Conservation (phyloP, 2,329 filamentous ascomycete species). For the Fusarium sp. region DNA sequence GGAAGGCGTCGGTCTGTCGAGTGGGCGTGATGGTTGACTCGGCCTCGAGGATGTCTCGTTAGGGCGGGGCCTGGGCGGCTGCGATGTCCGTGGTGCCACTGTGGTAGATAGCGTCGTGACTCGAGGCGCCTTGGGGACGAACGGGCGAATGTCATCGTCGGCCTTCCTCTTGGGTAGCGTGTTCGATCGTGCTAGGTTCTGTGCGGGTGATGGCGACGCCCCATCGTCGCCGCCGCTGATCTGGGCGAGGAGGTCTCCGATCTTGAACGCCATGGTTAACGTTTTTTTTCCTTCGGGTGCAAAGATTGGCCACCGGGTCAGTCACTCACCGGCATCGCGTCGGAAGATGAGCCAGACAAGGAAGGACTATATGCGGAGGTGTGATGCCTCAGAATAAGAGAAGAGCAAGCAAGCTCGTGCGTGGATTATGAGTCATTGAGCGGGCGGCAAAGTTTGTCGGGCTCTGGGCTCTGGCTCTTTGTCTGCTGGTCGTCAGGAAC, state of each 20-base stretch:
- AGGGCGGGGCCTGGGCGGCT: constrained; percentile 26
- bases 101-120: constrained; percentile 37
- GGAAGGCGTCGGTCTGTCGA: constrained; percentile 39
- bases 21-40: constrained; percentile 36
- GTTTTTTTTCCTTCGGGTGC: constrained; percentile 24
- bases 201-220: constrained; percentile 49
- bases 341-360: constrained; percentile 19
- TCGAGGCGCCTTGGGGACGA: constrained; percentile 56
- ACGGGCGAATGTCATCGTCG: constrained; percentile 58
- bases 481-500: constrained; percentile 36
- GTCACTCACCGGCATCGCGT: constrained; percentile 47
- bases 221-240: constrained; percentile 66
- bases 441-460: constrained; percentile 24
- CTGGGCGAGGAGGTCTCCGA: constrained; percentile 59
- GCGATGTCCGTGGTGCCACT: constrained; percentile 33
- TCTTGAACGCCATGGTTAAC: constrained; percentile 42
- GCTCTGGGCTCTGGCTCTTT: constrained; percentile 5
- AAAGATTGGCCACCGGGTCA: constrained; percentile 1
- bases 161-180: constrained; percentile 66
- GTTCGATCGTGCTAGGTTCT: constrained; percentile 42
- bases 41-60: constrained; percentile 28
- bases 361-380: not conserved
- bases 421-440: constrained; percentile 44
- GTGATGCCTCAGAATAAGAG: constrained; percentile 29
- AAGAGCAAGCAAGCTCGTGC: constrained; percentile 35